These are phyloP conservation scores for Populus nigra DNA, from an alignment of 345 rosid genomes.

Conservation along the genomic window DNA sequence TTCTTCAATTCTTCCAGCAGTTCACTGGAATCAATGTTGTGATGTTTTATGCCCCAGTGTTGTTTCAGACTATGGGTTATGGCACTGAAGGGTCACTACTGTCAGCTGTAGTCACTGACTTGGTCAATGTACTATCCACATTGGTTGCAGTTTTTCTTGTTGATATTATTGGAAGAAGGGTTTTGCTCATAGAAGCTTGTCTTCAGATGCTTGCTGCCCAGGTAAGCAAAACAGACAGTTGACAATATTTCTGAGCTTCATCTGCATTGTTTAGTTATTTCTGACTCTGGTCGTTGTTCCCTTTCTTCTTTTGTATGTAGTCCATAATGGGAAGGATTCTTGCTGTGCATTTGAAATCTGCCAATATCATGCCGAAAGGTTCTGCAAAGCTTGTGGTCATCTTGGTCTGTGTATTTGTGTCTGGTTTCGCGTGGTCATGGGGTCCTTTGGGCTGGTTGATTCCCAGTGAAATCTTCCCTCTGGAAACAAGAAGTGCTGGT, in stretches of 20 bases:
- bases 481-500: constrained; percentile 55
- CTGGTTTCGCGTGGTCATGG: constrained; percentile 77
- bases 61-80: constrained; percentile 54
- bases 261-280: not conserved
- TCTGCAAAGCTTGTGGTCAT: constrained; percentile 33
- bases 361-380: constrained; percentile 20
- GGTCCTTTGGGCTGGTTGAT: constrained; percentile 72
- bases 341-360: constrained; percentile 12
- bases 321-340: constrained; percentile 36
- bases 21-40: constrained; percentile 63
- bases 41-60: constrained; percentile 54
- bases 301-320: constrained; percentile 5
- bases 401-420: constrained; percentile 41
- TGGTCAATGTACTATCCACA: constrained; percentile 25
- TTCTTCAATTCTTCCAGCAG: constrained; percentile 63
- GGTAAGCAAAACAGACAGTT: constrained; percentile 12
- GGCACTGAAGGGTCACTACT: constrained; percentile 35
- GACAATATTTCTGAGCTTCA: not conserved
- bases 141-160: constrained; percentile 26
- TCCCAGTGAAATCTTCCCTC: constrained; percentile 58
- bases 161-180: constrained; percentile 42
- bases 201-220: constrained; percentile 29
- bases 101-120: constrained; percentile 45
- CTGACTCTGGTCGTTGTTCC: not conserved
- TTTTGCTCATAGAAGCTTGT: constrained; percentile 32